Base-by-base conservation (phyloP, 1,139 yeast genomes). In the Candida freyschussii region DNA sequence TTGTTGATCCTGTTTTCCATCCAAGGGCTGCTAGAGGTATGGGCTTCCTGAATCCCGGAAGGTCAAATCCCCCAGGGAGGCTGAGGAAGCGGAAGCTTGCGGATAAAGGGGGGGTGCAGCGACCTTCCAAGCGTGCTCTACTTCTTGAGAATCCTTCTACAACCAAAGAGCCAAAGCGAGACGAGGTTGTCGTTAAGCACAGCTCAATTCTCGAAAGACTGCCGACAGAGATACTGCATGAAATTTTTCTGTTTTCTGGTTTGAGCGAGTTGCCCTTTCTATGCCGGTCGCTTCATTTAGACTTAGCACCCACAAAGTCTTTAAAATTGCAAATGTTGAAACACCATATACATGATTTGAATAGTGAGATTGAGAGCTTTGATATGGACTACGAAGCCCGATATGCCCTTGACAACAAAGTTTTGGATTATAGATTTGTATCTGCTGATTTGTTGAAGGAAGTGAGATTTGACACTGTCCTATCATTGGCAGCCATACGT, bases 151-250 rank as follows among this genome's bases (percentile, higher is more conserved):
- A n/a, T n/a, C n/a, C n/a, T n/a, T n/a, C n/a, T n/a, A n/a, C n/a
- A n/a, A n/a, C n/a, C n/a, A n/a, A n/a, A n/a, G n/a, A n/a, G n/a
- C n/a, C n/a, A n/a, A n/a, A n/a, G n/a, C n/a, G n/a, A n/a, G n/a
- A n/a, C n/a, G n/a, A n/a, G 22, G 24, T 22, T 22, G 7, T 11
- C 9, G 7, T 23, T 23, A 11, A 11, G 6, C 7, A 14, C 20
- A 22, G 21, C 12, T 41, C 47, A 6, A 35, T 41, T 10, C 20
- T 48, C 2, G 50, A 46, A 18, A 34, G 34, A 7, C 24, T 49
- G 5, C 53, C 53, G 6, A 27, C 36, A 5, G 53, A 49, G 29
- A 33, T 49, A 7, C 24, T 47, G 3, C 48, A 46, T 22, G 39
- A 43, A 20, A 33, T 49, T 6, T 41, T 46, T 21, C 24, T 40